Base-by-base conservation (phyloP, 768 basidiomycete genomes). In the Guyanaporus albipodus region DNA sequence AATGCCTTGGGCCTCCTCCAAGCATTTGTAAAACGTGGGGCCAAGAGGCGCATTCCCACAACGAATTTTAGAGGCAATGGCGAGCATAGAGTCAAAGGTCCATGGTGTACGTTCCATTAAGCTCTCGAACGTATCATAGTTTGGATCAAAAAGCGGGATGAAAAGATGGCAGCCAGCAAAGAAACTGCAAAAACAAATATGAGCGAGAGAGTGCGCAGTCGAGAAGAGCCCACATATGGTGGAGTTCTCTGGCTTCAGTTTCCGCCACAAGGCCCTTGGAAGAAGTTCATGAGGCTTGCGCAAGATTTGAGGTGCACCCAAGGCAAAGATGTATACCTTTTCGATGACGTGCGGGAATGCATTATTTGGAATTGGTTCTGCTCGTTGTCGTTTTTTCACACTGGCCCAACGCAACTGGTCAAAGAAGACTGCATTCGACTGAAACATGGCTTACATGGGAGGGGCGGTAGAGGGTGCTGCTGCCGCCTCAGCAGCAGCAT, bases 131-230 rank as follows among this genome's bases (percentile, higher is more conserved):
- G 90, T 91, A 74, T 97, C 94, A 69, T 92, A 95, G 49, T 74
- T 71, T 26, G 90, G 87, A 70, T 96, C 92, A 73, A 94, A 96
- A 52, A 96, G 76, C 38, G 94, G 93, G 55, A 96, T 91, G 75
- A 96, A 97, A 64, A 93, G 78, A 72, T 96, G 89, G 70, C 92
- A 96, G 39, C 93, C 93, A 48, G 88, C 85, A 73, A 95, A 95
- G 76, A 95, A 97, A 61, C 90, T 92, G 73, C 49, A 23, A 27
- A 24, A 38, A 36, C 58, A 15, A 49, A 35, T 27, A 39, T 14
- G 9, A 41, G 33, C 15, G 12, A 52, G 12, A 33, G 28, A 31
- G n/a, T n/a, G 10, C 1, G 21, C 27, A 41, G 60, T 60, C 26
- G 27, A 55, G 18, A 55, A 41, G 38, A 61, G 57, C 79, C 69